Conservation (phyloP, 2,329 filamentous ascomycete species). For the Lithohypha guttulata region DNA sequence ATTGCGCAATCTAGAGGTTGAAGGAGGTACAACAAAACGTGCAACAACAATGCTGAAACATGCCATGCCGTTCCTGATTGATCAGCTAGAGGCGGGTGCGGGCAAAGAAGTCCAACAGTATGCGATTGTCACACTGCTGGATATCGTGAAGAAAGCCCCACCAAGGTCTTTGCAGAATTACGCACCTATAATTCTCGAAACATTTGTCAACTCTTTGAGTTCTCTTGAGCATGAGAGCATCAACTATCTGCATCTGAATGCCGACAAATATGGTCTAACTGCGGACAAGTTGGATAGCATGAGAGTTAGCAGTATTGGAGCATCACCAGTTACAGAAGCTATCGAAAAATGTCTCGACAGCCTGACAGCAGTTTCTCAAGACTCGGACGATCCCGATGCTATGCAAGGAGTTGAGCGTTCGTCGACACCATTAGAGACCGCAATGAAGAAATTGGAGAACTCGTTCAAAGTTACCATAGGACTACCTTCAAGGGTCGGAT, state of each 20-base stretch:
- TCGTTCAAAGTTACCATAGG: slow-evolving; percentile 80
- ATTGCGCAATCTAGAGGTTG: slow-evolving; percentile 73
- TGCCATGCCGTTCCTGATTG: slow-evolving; percentile 81
- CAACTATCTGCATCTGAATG: slow-evolving; percentile 87
- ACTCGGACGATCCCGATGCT: slow-evolving; percentile 6
- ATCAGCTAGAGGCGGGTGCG: slow-evolving; percentile 67
- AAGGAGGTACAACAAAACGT: slow-evolving; percentile 52
- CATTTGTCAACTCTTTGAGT: slow-evolving; percentile 70
- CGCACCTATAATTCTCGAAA: slow-evolving; percentile 69
- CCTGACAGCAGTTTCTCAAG: slow-evolving; percentile 56
- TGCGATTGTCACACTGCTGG: slow-evolving; percentile 69
- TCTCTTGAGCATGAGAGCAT: slow-evolving; percentile 80
- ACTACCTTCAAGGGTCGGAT: slow-evolving; percentile 88
- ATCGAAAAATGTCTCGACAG: slow-evolving; percentile 82
- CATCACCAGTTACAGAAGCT: slow-evolving; percentile 82
- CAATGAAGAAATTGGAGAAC: slow-evolving; percentile 62
- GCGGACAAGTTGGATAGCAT: slow-evolving; percentile 84
- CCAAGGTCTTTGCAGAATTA: slow-evolving; percentile 69
- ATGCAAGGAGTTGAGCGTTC: slow-evolving; percentile 15
- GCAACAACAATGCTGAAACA: slow-evolving; percentile 72
- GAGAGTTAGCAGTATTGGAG: slow-evolving; percentile 68
- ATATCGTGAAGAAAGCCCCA: slow-evolving; percentile 76
- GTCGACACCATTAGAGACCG: slow-evolving; percentile 47
- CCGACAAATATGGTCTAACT: slow-evolving; percentile 70
- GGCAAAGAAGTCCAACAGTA: slow-evolving; percentile 81